Percentiles rank a stretch among this genome's conserved stretches.
Conservation (phyloP, 148 eudicot genomes). For the Dianthus caryophyllus region DNA sequence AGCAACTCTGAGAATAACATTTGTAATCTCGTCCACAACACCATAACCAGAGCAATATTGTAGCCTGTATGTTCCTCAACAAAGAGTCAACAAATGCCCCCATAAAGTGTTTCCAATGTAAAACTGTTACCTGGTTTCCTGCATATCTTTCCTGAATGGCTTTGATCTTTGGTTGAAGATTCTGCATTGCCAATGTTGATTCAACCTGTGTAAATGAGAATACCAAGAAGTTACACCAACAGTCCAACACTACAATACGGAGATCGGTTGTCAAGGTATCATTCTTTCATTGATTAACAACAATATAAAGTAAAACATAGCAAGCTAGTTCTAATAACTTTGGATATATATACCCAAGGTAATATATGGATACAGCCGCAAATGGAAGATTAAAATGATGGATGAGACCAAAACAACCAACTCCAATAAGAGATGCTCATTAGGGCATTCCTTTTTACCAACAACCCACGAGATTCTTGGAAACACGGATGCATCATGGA, state of each 20-base stretch:
- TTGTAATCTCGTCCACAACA: background rate
- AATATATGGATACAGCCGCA: background rate
- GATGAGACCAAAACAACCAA: background rate
- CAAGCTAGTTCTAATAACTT: background rate
- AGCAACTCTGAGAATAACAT: background rate
- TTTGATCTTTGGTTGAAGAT: slow-evolving; percentile 98
- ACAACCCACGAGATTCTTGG: no score
- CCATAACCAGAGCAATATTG: background rate
- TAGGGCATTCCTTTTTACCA: no score
- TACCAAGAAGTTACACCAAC: slow-evolving; percentile 5
- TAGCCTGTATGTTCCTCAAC: background rate
- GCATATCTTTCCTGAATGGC: slow-evolving; percentile 97
- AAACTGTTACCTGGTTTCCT: slow-evolving; percentile 75
- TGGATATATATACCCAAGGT: no score
- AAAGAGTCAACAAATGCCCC: background rate
- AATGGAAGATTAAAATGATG: background rate
- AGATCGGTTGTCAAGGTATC: background rate
- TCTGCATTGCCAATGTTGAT: slow-evolving; percentile 96
- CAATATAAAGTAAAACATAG: background rate
- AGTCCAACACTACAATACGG: background rate
- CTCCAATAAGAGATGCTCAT: no score
- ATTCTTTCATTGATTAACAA: no score
- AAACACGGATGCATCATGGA: no score
- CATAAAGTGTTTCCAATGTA: background rate
- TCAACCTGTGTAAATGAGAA: slow-evolving; percentile 59